phyloP scores from a whole-genome alignment of 169 alveolate species.

The Plasmodium inui region DNA sequence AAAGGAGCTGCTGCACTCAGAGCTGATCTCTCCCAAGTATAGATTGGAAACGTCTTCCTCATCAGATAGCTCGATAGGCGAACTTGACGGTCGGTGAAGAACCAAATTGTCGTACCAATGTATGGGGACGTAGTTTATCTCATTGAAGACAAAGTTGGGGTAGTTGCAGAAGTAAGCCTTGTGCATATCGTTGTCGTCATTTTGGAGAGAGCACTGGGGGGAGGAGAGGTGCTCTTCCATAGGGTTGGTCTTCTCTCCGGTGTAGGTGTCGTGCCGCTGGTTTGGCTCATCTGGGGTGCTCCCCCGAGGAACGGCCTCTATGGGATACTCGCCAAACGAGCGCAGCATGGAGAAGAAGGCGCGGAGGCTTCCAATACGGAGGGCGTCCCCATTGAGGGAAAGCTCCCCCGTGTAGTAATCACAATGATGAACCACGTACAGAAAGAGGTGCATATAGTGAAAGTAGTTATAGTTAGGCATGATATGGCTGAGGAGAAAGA shows the following conservation, averaged over 20 bases:
- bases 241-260: neutral
- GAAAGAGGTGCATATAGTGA: constrained; percentile 12
- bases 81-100: neutral
- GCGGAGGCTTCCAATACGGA: neutral
- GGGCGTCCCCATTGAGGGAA: neutral
- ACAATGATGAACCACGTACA: constrained; percentile 24
- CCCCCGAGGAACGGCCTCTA: neutral
- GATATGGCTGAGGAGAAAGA: neutral
- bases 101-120: constrained; percentile 24
- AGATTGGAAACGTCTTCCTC: neutral
- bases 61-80: neutral
- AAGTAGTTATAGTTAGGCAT: constrained; percentile 29
- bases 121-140: neutral
- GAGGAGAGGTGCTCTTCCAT: neutral
- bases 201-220: neutral
- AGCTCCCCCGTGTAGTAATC: neutral
- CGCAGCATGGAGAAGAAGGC: neutral
- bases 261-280: neutral
- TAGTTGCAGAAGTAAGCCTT: constrained; percentile 28
- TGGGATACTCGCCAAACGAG: neutral
- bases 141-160: constrained; percentile 4
- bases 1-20: neutral
- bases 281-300: no score
- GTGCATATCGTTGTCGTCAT: neutral
- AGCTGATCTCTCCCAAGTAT: neutral